These are phyloP conservation scores for Corymbia maculata DNA, from an alignment of 345 rosid species.

Conservation along the genomic window DNA sequence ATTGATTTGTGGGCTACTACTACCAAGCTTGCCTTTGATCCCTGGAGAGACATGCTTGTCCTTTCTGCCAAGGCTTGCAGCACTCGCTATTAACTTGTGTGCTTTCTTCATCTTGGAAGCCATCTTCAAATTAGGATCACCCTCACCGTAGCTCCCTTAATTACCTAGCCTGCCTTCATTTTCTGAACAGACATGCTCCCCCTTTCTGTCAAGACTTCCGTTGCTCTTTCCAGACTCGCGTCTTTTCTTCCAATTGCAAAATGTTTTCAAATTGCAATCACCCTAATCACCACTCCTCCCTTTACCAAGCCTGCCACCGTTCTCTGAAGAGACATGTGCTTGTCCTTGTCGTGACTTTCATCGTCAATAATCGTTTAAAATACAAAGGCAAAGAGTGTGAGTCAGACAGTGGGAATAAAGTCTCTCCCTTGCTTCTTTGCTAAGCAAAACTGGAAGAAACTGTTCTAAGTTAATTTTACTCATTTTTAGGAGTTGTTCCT, in stretches of 20 bases:
- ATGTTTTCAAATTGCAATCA: too few species aligned
- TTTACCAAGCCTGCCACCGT: too few species aligned
- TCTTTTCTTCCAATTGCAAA: too few species aligned
- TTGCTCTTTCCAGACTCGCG: too few species aligned
- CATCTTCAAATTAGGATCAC: slow-evolving; percentile 3
- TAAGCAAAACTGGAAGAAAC: neutral
- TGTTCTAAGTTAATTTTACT: neutral
- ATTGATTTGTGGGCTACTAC: slow-evolving; percentile 1
- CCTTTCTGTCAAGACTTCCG: too few species aligned
- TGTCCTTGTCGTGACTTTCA: neutral
- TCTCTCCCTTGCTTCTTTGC: neutral
- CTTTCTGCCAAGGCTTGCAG: slow-evolving; percentile 13
- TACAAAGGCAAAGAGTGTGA: neutral
- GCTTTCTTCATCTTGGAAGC: neutral
- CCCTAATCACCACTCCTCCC: too few species aligned
- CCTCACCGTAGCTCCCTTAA: slow-evolving; percentile 8
- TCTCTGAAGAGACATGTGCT: too few species aligned
- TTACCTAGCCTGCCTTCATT: too few species aligned
- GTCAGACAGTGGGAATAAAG: neutral
- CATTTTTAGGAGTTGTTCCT: too few species aligned
- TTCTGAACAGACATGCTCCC: too few species aligned
- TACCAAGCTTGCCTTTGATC: neutral
- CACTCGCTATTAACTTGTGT: neutral
- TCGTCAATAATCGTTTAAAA: neutral
- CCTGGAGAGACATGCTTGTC: slow-evolving; percentile 17